Base-by-base conservation (phyloP, 768 basidiomycete genomes). In the Serendipita sp. region DNA sequence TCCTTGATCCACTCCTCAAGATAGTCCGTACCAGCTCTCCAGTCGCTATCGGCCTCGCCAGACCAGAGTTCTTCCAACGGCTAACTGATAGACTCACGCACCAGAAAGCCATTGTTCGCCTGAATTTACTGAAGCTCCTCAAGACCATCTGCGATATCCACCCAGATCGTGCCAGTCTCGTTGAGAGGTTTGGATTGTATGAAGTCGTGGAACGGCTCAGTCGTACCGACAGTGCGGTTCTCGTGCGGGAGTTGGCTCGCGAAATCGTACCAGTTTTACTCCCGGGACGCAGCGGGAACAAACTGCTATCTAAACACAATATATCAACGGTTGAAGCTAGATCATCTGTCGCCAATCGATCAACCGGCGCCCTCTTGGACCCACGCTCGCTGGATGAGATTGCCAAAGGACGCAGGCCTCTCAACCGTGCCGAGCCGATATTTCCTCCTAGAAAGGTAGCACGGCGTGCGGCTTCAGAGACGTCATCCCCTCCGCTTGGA, bases 1-100 rank as follows among this genome's bases (percentile, higher is more conserved):
- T 99, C 27, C 83, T 97, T 5, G 91, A 94, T 62, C 90, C 91
- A 0, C 87, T 93, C 75, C 82, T 94, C 71, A 96, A 96, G 77
- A 87, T 97, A 52, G 83, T 86, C 62, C 87, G 93, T 10, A 73
- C 91, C 5, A 97, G 94, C 0, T 79, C 80, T 0, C 72, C 77
- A 0, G 73, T 97, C 43, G 85, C 89, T 1, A 81, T 90, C 29
- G 83, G 83, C 16, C 80, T 98, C 48, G 82, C 92, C 40, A 86
- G 85, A 66, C 76, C 91, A 2, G 78, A 84, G 29, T 92, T 99
- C 76, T 89, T 95, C 80, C 83, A 83, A 67, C 86, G 91, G 10
- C 81, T 96, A 66, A 81, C 91, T 66, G 93, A 96, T 66, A 80
- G 89, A 31, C 80, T 98, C 2, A 69, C 76, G 71, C 76, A 84